Conservation (phyloP, 768 basidiomycete genomes). For the Tricholoma terreum region DNA sequence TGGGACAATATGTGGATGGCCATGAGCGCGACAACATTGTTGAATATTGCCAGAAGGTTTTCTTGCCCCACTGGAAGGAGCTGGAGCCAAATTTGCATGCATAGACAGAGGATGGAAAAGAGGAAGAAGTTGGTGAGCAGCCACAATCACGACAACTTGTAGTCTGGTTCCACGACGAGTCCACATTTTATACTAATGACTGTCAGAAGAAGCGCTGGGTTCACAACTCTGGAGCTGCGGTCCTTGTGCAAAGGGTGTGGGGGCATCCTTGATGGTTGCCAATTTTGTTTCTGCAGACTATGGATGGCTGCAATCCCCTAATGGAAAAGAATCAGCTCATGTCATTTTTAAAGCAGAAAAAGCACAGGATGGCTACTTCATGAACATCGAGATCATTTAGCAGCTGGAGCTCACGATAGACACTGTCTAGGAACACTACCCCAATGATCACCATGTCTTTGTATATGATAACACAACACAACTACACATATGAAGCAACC, state of each 20-base stretch:
- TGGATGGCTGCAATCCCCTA: slow-evolving; percentile 20
- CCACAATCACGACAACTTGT: slow-evolving; percentile 9
- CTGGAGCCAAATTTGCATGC: slow-evolving; percentile 7
- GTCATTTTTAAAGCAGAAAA: no score
- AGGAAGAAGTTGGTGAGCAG: background rate
- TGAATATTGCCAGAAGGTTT: slow-evolving; percentile 24
- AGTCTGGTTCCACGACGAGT: slow-evolving; percentile 27
- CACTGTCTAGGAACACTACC: no score
- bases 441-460: slow-evolving; percentile 17
- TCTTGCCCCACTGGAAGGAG: slow-evolving; percentile 16
- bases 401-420: no score
- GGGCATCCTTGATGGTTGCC: slow-evolving; percentile 32
- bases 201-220: slow-evolving; percentile 20
- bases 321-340: slow-evolving; percentile 21
- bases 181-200: slow-evolving; percentile 31
- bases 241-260: slow-evolving; percentile 21
- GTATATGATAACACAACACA: slow-evolving; percentile 26
- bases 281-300: slow-evolving; percentile 29
- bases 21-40: no score
- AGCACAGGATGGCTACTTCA: no score
- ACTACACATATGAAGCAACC: slow-evolving; percentile 22
- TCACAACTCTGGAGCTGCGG: slow-evolving; percentile 4
- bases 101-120: slow-evolving; percentile 10
- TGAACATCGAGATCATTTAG: no score
- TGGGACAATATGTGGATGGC: no score